phyloP scores from a whole-genome alignment of 257 asterid genomes.

The Cruciata laevipes region DNA sequence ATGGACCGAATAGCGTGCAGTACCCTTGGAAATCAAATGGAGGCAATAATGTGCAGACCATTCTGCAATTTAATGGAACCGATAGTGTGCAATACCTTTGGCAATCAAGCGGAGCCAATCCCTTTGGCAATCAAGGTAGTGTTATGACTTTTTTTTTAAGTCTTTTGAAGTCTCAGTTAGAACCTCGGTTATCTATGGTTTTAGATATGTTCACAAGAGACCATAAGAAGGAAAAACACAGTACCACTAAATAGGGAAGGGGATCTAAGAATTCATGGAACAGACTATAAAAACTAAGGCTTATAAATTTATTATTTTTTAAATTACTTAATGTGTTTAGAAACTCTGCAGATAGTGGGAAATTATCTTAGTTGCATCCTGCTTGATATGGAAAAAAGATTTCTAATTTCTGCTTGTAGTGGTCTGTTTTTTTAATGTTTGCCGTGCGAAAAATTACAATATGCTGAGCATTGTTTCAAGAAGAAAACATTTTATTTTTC shows the following conservation, averaged over 20 bases:
- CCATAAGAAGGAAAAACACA: too few relatives aligned
- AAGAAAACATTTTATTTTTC: too few relatives aligned
- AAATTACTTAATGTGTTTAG: too few relatives aligned
- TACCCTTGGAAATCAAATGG: conserved; percentile 45
- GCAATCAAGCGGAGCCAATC: too few relatives aligned
- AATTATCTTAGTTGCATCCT: background rate
- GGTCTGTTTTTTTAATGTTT: background rate
- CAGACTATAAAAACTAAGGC: too few relatives aligned
- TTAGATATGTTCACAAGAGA: background rate
- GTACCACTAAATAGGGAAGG: background rate
- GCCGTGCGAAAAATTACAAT: background rate
- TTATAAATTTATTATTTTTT: too few relatives aligned
- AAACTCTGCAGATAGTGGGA: background rate
- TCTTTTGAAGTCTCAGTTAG: too few relatives aligned
- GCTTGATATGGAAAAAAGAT: background rate
- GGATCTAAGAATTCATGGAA: too few relatives aligned
- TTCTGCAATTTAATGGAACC: too few relatives aligned
- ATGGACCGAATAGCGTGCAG: conserved; percentile 29
- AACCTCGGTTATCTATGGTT: background rate
- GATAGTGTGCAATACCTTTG: too few relatives aligned
- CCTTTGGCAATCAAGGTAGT: too few relatives aligned
- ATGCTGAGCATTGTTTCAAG: background rate
- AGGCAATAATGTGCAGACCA: conserved; percentile 10
- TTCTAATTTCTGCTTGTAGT: background rate
- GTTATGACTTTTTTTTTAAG: too few relatives aligned